phyloP scores from a whole-genome alignment of 2,329 filamentous ascomycete genomes.

The Colletotrichum horii region DNA sequence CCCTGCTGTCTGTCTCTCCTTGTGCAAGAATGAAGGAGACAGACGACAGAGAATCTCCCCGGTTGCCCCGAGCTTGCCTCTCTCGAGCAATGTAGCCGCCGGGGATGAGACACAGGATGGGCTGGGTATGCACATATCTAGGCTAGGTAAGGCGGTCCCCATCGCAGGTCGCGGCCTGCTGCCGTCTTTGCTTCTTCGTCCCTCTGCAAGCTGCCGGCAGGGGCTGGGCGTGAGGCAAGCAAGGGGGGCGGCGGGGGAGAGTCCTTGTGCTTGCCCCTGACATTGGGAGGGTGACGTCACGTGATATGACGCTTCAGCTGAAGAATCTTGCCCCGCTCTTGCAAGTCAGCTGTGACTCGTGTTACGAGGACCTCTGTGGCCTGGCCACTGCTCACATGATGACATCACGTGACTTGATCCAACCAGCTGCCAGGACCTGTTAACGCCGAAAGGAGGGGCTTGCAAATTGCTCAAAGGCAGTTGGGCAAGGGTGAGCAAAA shows the following conservation, averaged over 20 bases:
- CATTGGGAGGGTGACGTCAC: background rate
- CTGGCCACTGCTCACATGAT: background rate
- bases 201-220: background rate
- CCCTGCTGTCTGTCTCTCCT: background rate
- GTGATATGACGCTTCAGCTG: background rate
- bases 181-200: background rate
- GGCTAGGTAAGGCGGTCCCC: background rate
- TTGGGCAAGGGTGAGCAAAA: background rate
- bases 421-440: background rate
- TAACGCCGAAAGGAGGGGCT: background rate
- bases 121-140: background rate
- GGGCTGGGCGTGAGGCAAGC: background rate
- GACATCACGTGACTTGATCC: fast-evolving
- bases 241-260: background rate
- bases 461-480: constrained; percentile 1
- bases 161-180: background rate
- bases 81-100: background rate
- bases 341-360: background rate
- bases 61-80: background rate
- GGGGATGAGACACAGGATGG: background rate
- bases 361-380: background rate
- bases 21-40: background rate
- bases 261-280: background rate
- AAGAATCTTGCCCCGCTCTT: background rate
- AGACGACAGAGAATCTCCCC: background rate